Conservation (phyloP, 768 basidiomycete species). For the Podaxis sp. region DNA sequence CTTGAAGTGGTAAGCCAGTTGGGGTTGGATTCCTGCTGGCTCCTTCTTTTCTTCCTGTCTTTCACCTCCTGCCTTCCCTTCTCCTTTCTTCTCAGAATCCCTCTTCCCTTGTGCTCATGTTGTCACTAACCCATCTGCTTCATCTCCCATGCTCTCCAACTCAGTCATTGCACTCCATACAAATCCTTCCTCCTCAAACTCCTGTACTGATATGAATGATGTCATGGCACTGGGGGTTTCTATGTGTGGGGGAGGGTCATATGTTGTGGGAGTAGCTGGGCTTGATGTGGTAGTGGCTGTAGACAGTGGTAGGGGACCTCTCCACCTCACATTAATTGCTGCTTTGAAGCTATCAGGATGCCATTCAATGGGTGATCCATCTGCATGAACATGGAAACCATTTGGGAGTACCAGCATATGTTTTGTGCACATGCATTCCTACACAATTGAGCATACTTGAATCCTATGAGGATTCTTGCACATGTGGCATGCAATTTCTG, state of each 20-base stretch:
- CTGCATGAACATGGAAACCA: background rate
- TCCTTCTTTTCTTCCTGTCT: background rate
- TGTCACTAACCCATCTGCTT: constrained; percentile 6
- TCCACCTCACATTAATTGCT: constrained; percentile 10
- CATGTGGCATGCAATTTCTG: background rate
- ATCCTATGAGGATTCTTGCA: background rate
- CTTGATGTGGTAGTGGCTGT: too few species aligned
- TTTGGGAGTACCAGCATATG: background rate
- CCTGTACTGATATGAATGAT: background rate
- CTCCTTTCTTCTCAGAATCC: constrained; percentile 1
- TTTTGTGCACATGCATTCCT: too few species aligned
- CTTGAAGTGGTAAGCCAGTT: constrained; percentile 17
- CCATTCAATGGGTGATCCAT: background rate
- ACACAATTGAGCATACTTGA: background rate
- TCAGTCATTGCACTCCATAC: constrained; percentile 8
- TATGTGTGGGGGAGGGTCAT: background rate
- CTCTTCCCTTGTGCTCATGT: constrained; percentile 11
- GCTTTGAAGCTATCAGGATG: constrained; percentile 3
- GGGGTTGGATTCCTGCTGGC: background rate
- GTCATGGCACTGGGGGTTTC: background rate
- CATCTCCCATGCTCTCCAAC: constrained; percentile 1
- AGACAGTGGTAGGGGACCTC: background rate
- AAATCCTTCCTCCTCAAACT: constrained; percentile 1
- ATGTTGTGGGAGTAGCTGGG: background rate
- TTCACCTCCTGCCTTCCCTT: background rate